Evolutionary conservation across 495 filamentous ascomycete species (phyloP).

Genomic region (Talaromyces ruber): DNA sequence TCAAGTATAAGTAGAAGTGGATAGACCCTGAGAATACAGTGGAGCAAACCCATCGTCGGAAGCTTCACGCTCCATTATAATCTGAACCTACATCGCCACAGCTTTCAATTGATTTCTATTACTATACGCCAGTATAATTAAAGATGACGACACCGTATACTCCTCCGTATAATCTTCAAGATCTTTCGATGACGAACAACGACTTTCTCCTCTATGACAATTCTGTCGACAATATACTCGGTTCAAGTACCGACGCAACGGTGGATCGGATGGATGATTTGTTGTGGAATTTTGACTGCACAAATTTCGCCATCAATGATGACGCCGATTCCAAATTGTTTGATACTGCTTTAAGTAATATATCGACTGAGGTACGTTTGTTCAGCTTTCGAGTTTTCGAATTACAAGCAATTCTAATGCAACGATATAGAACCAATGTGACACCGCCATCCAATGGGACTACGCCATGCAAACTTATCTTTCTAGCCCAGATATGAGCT

Average conservation of each 20-base stretch:
- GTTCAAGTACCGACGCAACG: not conserved
- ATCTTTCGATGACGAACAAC: not conserved
- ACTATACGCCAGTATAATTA: not conserved
- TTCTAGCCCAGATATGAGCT: not conserved
- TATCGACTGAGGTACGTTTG: not conserved
- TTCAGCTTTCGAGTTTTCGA: not conserved
- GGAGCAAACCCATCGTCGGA: not conserved
- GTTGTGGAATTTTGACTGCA: constrained; percentile 1
- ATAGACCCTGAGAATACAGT: not conserved
- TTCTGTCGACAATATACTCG: not conserved
- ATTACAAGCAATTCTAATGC: not conserved
- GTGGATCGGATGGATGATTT: not conserved
- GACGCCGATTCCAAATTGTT: not conserved
- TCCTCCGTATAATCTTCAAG: not conserved
- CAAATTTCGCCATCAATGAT: not conserved
- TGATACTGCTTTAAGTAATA: not conserved
- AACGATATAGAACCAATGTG: not conserved
- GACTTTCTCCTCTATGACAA: constrained; percentile 2
- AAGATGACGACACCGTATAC: not conserved
- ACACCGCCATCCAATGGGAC: not conserved
- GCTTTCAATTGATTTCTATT: not conserved
- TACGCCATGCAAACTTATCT: not conserved
- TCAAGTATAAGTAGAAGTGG: not conserved
- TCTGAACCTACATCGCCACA: not conserved
- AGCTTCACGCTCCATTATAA: not conserved